A percentile compares a stretch with the other conserved stretches of the same genome.
These are phyloP conservation scores for Kockiozyma suomiensis DNA, from an alignment of 805 yeast species.

Conservation along the genomic window DNA sequence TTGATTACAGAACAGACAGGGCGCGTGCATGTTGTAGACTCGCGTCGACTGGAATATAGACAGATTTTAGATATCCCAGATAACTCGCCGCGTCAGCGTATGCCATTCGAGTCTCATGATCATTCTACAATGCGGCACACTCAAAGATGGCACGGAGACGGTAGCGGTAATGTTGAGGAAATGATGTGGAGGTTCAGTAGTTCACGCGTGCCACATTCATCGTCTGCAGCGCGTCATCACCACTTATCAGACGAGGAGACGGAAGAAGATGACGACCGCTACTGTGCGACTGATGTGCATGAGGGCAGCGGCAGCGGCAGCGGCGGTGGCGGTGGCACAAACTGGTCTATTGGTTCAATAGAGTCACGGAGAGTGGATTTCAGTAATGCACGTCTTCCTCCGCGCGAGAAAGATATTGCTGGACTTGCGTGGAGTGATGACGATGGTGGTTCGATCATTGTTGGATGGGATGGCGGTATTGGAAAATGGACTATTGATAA, in stretches of 20 bases:
- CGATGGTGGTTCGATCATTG: slow-evolving; percentile 55
- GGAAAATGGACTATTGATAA: slow-evolving; percentile 66
- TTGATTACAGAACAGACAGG: slow-evolving; percentile 84
- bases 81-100: not conserved
- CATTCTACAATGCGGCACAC: not conserved
- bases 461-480: slow-evolving; percentile 70
- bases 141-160: not conserved
- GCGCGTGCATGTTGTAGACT: slow-evolving; percentile 80
- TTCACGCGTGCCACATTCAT: not conserved
- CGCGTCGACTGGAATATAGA: slow-evolving; percentile 70
- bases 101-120: not conserved
- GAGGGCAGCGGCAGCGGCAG: not conserved
- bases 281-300: not conserved
- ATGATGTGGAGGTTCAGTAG: not conserved
- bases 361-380: no score
- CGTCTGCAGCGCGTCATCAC: slow-evolving; percentile 1
- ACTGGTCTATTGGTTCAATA: no score
- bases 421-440: slow-evolving; percentile 64
- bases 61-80: slow-evolving; percentile 60
- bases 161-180: no score
- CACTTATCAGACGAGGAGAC: not conserved
- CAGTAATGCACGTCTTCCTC: not conserved
- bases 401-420: slow-evolving; percentile 45
- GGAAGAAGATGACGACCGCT: slow-evolving; percentile 1
- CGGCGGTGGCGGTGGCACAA: no score